Conservation (phyloP, 108 stramenopile species). For the Conticribra guillardii region DNA sequence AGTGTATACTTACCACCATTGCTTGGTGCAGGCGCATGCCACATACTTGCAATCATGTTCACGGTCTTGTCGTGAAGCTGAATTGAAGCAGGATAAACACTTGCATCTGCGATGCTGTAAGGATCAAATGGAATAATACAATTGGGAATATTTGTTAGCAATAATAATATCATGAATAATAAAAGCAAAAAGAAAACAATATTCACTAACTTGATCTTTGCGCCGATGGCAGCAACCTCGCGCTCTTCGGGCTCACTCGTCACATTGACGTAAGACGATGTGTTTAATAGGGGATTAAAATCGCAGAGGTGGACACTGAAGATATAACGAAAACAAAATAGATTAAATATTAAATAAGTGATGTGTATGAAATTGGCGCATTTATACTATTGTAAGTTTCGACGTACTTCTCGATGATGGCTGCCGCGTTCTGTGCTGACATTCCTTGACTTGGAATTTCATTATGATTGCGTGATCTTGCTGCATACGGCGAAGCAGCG, state of each 20-base stretch:
- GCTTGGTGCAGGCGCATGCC: slow-evolving; percentile 43
- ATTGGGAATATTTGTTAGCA: background rate
- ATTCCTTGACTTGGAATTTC: slow-evolving; percentile 23
- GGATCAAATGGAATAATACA: background rate
- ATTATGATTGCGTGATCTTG: background rate
- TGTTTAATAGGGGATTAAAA: slow-evolving; percentile 48
- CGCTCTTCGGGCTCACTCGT: slow-evolving; percentile 40
- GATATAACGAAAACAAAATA: background rate
- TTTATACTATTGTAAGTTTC: background rate
- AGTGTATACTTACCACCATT: slow-evolving; percentile 11
- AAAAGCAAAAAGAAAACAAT: background rate
- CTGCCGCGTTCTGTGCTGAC: slow-evolving; percentile 24
- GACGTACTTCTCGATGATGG: background rate
- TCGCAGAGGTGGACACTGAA: slow-evolving; percentile 29
- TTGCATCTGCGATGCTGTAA: slow-evolving; percentile 41
- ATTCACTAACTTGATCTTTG: slow-evolving; percentile 29
- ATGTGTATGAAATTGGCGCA: background rate
- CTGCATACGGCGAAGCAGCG: slow-evolving; percentile 11
- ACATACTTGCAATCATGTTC: slow-evolving; percentile 56
- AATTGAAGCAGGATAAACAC: slow-evolving; percentile 43
- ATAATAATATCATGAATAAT: background rate
- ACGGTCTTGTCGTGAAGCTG: slow-evolving; percentile 51
- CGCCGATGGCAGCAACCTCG: slow-evolving; percentile 33
- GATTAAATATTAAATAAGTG: background rate
- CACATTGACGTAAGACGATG: slow-evolving; percentile 48